Conservation (phyloP, 2,329 filamentous ascomycete genomes). For the Clarireedia homoeocarpa region DNA sequence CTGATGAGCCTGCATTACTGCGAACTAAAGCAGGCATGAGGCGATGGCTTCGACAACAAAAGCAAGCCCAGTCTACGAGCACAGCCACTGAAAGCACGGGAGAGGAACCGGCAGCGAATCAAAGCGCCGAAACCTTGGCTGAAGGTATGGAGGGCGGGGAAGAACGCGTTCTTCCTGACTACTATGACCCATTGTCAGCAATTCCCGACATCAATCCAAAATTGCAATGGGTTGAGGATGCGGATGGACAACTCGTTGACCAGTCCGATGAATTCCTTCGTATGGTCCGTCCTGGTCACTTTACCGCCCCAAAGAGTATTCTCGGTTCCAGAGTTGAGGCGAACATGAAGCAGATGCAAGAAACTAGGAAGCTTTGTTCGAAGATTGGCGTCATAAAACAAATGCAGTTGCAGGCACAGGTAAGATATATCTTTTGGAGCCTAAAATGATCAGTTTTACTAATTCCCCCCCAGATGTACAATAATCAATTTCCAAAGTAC, state of each 20-base stretch:
- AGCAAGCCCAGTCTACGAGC: conserved; percentile 50
- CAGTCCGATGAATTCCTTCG: conserved; percentile 78
- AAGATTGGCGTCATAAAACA: conserved; percentile 98
- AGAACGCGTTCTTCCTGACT: conserved; percentile 81
- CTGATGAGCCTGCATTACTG: conserved; percentile 79
- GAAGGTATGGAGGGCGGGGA: conserved; percentile 85
- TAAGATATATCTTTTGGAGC: conserved; percentile 35
- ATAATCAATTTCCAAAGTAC: conserved; percentile 97
- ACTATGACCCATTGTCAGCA: conserved; percentile 80
- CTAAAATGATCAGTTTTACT: conserved; percentile 12
- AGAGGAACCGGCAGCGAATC: conserved; percentile 40
- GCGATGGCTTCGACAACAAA: conserved; percentile 73
- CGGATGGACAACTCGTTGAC: conserved; percentile 81
- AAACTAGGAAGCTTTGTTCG: conserved; percentile 88
- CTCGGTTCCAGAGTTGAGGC: conserved; percentile 75
- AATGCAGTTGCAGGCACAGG: conserved; percentile 97
- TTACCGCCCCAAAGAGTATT: conserved; percentile 65
- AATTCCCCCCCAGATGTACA: conserved; percentile 56
- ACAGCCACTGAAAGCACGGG: conserved; percentile 38
- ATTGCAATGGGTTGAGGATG: conserved; percentile 82
- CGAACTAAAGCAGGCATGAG: conserved; percentile 85
- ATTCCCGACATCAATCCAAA: conserved; percentile 76
- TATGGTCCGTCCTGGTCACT: conserved; percentile 67
- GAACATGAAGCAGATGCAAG: conserved; percentile 92
- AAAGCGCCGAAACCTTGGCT: conserved; percentile 67